Conservation (phyloP, 192 early-diverging fungal species). For the Gamsiella multidivaricata region DNA sequence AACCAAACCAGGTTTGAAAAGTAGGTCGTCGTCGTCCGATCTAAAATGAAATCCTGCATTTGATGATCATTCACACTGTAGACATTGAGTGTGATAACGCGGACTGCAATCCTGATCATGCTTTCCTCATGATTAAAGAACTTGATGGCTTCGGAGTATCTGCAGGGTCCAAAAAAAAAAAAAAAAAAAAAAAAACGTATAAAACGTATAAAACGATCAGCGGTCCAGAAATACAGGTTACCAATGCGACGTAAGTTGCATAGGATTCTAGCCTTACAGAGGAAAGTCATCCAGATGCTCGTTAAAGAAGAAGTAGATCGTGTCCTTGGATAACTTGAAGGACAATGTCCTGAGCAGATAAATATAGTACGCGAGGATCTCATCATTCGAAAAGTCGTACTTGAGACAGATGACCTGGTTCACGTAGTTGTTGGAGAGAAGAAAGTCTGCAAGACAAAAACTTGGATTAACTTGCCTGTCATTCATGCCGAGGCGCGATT, state of each 20-base stretch:
- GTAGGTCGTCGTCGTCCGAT: constrained; percentile 52
- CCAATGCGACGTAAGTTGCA: neutral
- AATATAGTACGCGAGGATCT: constrained; percentile 75
- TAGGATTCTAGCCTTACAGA: constrained; percentile 23
- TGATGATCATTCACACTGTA: constrained; percentile 56
- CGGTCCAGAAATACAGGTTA: no score
- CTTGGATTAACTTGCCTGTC: no score
- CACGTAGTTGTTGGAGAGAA: constrained; percentile 81
- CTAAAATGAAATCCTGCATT: constrained; percentile 56
- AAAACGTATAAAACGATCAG: no score
- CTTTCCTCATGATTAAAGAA: constrained; percentile 76
- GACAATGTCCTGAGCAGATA: constrained; percentile 78
- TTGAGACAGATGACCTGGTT: constrained; percentile 71
- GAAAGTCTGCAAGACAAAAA: constrained; percentile 56
- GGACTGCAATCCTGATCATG: constrained; percentile 77
- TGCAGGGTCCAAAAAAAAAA: no score
- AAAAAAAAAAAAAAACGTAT: neutral
- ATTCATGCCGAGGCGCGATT: no score
- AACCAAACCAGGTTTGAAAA: constrained; percentile 59
- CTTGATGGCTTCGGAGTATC: constrained; percentile 72
- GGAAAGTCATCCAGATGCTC: constrained; percentile 58
- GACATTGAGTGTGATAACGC: constrained; percentile 73
- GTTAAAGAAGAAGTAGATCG: constrained; percentile 75
- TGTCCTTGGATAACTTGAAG: constrained; percentile 68
- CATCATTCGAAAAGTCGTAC: constrained; percentile 72